Evolutionary conservation across 495 filamentous ascomycete species (phyloP).

Genomic region (Aspergillus sclerotiicarbonarius): DNA sequence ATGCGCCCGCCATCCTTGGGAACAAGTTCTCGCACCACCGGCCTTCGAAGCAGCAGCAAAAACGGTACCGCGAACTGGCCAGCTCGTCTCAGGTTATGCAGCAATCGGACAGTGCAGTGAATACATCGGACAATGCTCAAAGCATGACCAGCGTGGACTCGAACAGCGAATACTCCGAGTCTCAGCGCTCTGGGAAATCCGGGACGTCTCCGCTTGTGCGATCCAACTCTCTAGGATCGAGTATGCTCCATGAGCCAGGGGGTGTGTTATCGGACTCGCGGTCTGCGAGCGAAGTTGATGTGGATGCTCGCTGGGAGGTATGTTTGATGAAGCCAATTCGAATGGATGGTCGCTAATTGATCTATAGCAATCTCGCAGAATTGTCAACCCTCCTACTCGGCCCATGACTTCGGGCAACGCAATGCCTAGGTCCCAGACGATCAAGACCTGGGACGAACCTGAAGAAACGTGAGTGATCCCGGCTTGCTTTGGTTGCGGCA

Average conservation of each 20-base stretch:
- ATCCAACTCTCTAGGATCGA: conserved; percentile 40
- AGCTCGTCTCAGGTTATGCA: conserved; percentile 48
- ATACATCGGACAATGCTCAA: conserved; percentile 27
- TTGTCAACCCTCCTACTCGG: conserved; percentile 34
- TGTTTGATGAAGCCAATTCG: neutral
- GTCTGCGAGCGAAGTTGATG: conserved; percentile 40
- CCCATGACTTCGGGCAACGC: conserved; percentile 39
- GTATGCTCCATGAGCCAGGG: conserved; percentile 26
- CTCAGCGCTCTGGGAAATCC: conserved; percentile 38
- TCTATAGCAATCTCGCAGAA: conserved; percentile 37
- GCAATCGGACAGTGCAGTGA: conserved; percentile 47
- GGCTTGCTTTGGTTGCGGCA: neutral
- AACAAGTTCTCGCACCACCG: conserved; percentile 93
- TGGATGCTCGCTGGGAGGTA: conserved; percentile 42
- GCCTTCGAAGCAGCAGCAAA: conserved; percentile 73
- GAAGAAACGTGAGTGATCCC: conserved; percentile 40
- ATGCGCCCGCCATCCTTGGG: conserved; percentile 92
- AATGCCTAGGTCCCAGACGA: conserved; percentile 25
- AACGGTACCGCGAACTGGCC: conserved; percentile 76
- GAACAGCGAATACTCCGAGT: conserved; percentile 38
- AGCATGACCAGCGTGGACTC: conserved; percentile 40
- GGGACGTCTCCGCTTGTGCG: conserved; percentile 38
- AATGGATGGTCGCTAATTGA: conserved; percentile 16
- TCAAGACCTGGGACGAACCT: conserved; percentile 27
- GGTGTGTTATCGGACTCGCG: conserved; percentile 29